phyloP scores from a whole-genome alignment of 106 monocot genomes.

The Agapanthus africanus region DNA sequence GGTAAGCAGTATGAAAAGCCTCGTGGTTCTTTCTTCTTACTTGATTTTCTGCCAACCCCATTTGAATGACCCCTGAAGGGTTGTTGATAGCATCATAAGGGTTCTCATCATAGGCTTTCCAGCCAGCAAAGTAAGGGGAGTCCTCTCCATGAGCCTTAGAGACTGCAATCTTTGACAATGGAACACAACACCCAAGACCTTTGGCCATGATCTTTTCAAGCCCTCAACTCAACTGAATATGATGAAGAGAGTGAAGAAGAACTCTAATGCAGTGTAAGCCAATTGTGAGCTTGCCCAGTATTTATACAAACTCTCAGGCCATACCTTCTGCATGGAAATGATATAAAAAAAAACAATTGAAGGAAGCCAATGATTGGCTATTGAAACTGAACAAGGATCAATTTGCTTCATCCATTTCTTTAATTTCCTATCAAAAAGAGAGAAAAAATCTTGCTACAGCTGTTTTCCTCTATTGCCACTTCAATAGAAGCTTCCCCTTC shows the following conservation, averaged over 20 bases:
- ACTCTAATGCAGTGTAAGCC: background rate
- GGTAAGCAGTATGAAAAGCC: no score
- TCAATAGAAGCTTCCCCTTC: background rate
- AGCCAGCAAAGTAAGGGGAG: conserved; percentile 63
- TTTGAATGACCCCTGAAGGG: conserved; percentile 58
- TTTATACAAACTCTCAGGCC: conserved; percentile 5
- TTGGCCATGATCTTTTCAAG: no score
- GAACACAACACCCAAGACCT: background rate
- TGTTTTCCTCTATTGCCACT: conserved; percentile 6
- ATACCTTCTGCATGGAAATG: conserved; percentile 16
- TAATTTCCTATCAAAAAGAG: no score
- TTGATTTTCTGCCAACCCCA: conserved; percentile 75
- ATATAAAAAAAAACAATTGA: conserved; percentile 9
- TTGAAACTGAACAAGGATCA: background rate
- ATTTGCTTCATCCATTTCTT: no score
- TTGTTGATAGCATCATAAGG: conserved; percentile 40
- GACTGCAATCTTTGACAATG: conserved; percentile 13
- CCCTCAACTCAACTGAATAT: no score
- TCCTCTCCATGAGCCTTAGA: conserved; percentile 52
- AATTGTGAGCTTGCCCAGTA: background rate
- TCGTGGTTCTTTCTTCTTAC: no score
- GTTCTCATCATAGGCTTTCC: conserved; percentile 62
- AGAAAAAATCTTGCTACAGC: conserved; percentile 6
- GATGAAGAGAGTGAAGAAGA: no score
- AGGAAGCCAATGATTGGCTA: conserved; percentile 13